Evolutionary conservation across 2,329 filamentous ascomycete genomes (phyloP), one percentile per base, ranked within the genome.

Genomic region (Shiraia bambusicola): DNA sequence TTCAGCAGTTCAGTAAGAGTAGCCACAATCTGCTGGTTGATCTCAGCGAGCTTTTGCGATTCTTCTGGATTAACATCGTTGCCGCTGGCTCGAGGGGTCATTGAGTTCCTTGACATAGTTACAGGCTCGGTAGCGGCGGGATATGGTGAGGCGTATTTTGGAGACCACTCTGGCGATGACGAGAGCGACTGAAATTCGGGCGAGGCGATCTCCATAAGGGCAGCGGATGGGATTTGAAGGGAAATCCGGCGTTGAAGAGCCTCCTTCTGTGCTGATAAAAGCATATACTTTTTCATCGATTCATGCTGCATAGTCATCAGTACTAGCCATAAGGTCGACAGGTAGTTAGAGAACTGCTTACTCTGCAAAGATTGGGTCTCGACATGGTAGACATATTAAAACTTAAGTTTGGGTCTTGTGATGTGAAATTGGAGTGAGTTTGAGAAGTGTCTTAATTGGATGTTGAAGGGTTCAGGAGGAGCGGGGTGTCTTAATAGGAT

Each of bases 1-100:
- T 80, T 79, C 39, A 80, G 62, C 1, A 80, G 64, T 43, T 78
- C 75, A 9, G 76, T 80, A 34, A 80, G 67, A 8, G 74, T 77
- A 14, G 67, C 69, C 52, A 79, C 79, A 61, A 79, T 78, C 49
- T 76, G 72, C 36, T 75, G 67, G 49, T 77, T 78, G 59, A 78
- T 69, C 29, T 75, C 63, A 44, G 68, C 70, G n/a, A 77, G 59
- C 46, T 71, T 71, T 58, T 70, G 59, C 53, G 73, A 56, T 70
- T 77, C 66, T 50, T 69, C 48, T 27, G 54, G 53, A 49, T 66
- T 59, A 64, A 71, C 34, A 45, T 63, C 46, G 45, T 59, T 31
- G 54, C 61, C 53, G 37, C 52, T 62, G 34, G 47, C 47, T 19
- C 56, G 54, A 1, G 50, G 47, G n/a, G 35, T 39, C 17, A 47